Base-by-base conservation (phyloP, 208 protist species). In the Naegleria gruberi region DNA sequence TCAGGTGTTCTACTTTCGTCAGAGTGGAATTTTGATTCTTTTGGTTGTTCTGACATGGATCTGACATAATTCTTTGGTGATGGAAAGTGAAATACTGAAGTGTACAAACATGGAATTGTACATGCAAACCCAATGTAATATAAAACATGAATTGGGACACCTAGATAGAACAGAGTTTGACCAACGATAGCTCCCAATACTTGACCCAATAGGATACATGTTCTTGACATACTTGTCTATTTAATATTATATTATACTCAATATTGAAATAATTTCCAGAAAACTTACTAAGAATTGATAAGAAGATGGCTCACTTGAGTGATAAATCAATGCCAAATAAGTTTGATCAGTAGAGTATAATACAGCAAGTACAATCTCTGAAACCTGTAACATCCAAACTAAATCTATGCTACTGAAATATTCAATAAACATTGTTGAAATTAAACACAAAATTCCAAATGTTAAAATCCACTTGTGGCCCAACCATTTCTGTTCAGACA, bases 271-370 rank as follows among this genome's bases (percentile, higher is more conserved):
- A 65, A 65, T 65, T 1, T 30, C 30, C 30, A 23, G 19, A 30
- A 19, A 65, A 65, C 51, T 65, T 19, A 65, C 51, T 15, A 86
- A 42, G 15, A 47, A 86, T 46, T 86, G 82, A 86, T 86, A 86
- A 7, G 15, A 30, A 42, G 34, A 46, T 40, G 15, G 15, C 10
- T 42, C 8, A 43, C 17, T 46, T 8, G 42, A 46, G 41, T 86
- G 82, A 46, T 86, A 86, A 10, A 23, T 8, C 19, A 86, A 46
- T 46, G 82, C 82, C 0, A 47, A 86, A 46, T 42, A 86, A 30
- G 41, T 46, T 12, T 43, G 43, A 86, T 86, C 15, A 8, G 41
- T 46, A 30, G 40, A 8, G n/a, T 42, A 86, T 15, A 26, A 26
- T 15, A 42, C 15, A 47, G 82, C 82, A 42, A 47, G 8, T 23